Conservation (phyloP, 192 early-diverging fungal genomes). For the Podila horticola region DNA sequence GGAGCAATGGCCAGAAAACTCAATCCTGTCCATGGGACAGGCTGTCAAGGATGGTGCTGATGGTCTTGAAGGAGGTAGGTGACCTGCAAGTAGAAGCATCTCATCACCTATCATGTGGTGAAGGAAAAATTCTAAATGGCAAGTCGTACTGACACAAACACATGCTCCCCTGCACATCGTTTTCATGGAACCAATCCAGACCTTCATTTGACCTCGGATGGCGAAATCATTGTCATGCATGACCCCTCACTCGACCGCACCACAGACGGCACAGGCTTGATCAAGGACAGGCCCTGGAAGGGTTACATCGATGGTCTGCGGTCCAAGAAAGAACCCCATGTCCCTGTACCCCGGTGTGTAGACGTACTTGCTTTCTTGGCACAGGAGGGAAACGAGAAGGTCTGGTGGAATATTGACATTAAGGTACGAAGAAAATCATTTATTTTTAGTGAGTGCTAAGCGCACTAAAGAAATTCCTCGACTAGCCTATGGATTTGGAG, state of each 20-base stretch:
- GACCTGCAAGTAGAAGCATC: background rate
- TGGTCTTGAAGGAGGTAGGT: conserved; percentile 64
- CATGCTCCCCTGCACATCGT: background rate
- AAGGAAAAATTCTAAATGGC: background rate
- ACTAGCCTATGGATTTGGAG: too few species aligned
- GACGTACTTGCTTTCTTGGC: conserved; percentile 61
- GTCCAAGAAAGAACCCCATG: conserved; percentile 56
- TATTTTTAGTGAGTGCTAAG: too few species aligned
- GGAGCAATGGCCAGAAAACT: conserved; percentile 64
- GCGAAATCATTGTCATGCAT: conserved; percentile 66
- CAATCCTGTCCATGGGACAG: conserved; percentile 59
- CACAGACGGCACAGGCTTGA: conserved; percentile 56
- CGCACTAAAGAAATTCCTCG: too few species aligned
- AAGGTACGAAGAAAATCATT: conserved; percentile 43
- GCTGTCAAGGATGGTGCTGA: conserved; percentile 60
- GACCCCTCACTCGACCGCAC: conserved; percentile 62
- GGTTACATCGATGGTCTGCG: conserved; percentile 61
- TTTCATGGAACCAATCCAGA: conserved; percentile 29
- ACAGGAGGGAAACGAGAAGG: conserved; percentile 53
- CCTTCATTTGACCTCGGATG: conserved; percentile 62
- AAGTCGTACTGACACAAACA: background rate
- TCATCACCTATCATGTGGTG: conserved; percentile 1
- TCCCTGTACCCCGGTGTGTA: conserved; percentile 56
- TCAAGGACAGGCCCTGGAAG: conserved; percentile 54
- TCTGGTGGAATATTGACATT: conserved; percentile 66